These are phyloP conservation scores for Pezicula neosporulosa DNA, from an alignment of 2,329 filamentous ascomycete genomes.

Conservation along the genomic window DNA sequence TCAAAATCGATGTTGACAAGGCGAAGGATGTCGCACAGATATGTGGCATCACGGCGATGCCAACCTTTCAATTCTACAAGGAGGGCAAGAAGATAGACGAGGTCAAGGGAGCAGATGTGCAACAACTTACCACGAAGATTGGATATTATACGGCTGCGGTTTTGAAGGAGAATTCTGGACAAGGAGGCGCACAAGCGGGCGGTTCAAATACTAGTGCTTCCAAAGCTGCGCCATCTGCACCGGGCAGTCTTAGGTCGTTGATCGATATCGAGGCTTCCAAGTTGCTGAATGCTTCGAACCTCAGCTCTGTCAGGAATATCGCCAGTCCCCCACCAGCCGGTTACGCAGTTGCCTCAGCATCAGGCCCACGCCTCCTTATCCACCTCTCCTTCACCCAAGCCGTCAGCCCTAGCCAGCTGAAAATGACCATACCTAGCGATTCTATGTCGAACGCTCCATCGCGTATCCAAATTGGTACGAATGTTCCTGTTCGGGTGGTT, in stretches of 20 bases:
- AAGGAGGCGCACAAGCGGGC: conserved; percentile 2
- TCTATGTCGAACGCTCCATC: conserved; percentile 19
- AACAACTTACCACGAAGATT: conserved; percentile 55
- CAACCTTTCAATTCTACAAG: conserved; percentile 90
- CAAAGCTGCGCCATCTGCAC: neutral
- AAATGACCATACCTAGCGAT: conserved; percentile 18
- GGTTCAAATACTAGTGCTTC: conserved; percentile 1
- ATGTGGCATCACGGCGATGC: conserved; percentile 81
- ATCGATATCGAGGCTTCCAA: conserved; percentile 18
- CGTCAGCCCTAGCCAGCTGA: conserved; percentile 17
- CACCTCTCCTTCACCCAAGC: conserved; percentile 20
- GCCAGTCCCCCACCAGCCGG: conserved; percentile 23
- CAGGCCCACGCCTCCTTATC: conserved; percentile 17
- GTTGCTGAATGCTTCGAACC: conserved; percentile 18
- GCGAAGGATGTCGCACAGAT: conserved; percentile 72
- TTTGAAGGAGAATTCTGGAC: conserved; percentile 9
- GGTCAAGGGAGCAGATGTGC: conserved; percentile 76
- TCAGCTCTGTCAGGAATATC: conserved; percentile 22
- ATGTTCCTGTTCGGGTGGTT: conserved; percentile 16
- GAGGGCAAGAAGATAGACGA: conserved; percentile 68
- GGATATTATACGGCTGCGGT: conserved; percentile 20
- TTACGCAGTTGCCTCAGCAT: conserved; percentile 18
- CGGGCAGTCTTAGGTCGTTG: conserved; percentile 18
- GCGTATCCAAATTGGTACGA: conserved; percentile 20
- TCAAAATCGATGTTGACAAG: conserved; percentile 83